These are phyloP conservation scores for Fonsecaea erecta DNA, from an alignment of 2,329 filamentous ascomycete genomes.

Conservation along the genomic window DNA sequence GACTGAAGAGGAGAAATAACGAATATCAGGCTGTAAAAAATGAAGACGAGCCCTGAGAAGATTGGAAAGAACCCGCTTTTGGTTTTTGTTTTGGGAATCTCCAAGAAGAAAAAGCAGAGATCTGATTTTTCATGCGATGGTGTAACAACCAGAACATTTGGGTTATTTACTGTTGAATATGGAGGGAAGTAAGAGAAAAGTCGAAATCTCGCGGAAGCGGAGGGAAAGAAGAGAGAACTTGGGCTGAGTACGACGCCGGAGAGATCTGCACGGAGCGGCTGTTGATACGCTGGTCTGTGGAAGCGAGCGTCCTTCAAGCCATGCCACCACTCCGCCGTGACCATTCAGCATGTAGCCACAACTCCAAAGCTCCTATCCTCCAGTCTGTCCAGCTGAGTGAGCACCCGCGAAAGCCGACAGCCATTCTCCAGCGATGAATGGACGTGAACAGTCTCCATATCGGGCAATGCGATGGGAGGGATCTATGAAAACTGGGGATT, in stretches of 20 bases:
- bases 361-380: background rate
- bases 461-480: background rate
- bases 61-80: background rate
- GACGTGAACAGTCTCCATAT: background rate
- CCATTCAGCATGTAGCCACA: background rate
- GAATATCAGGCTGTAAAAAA: constrained; percentile 27
- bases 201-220: background rate
- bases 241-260: background rate
- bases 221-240: background rate
- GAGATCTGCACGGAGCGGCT: background rate
- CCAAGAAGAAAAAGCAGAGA: background rate
- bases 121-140: background rate
- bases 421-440: background rate
- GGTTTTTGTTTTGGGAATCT: constrained; percentile 4
- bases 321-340: background rate
- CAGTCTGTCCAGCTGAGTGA: background rate
- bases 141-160: background rate
- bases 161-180: background rate
- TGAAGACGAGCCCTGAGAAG: constrained; percentile 27
- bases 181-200: background rate
- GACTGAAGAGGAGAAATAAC: constrained; percentile 43
- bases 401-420: background rate
- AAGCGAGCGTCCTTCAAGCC: background rate
- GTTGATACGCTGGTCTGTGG: background rate
- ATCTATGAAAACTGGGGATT: background rate